Evolutionary conservation across 768 basidiomycete genomes (phyloP), one percentile per base, ranked within the genome.

Genomic region (Grammothele lineata): DNA sequence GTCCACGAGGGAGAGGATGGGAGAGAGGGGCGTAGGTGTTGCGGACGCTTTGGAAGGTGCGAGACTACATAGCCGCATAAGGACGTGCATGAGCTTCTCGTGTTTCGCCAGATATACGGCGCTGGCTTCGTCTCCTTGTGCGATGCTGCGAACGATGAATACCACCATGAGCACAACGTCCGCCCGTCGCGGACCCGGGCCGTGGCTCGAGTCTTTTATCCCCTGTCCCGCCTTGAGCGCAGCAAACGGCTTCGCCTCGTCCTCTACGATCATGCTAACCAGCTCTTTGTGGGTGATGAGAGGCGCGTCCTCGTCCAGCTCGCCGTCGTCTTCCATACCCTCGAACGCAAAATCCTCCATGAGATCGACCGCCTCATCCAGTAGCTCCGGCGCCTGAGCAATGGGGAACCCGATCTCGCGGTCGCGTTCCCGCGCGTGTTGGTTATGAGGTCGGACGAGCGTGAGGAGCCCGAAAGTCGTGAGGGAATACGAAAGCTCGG

Each of bases 401-500:
- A 96, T 79, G 1, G 85, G 84, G 62, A 93, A 91, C 10, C 86
- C 89, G 3, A 62, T 59, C 36, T 68, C 67, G 4, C 60, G 61
- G 25, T 52, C 55, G 14, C 75, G 73, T 12, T 74, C 74, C 19
- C 75, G 70, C 8, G 30, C 22, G 21, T 43, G 42, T 18, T 34
- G 32, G n/a, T 75, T 72, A 47, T 77, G 78, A 9, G 80, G 83
- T 23, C 79, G 79, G 80, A 90, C 83, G 2, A 84, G 82, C 11
- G 87, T 86, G 47, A 96, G 69, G 60, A 95, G 70, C 3, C 84
- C 84, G 55, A 97, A 73, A 4, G 90, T 89, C 18, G 92, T 92
- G 55, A 99, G 69, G 4, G 88, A 91, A 62, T 93, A 98, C 3
- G 92, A 85, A 43, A 94, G 69, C 64, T 99, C 95, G 37, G 80